Evolutionary conservation across 2,329 filamentous ascomycete species (phyloP), one percentile per base, ranked within the genome.

Genomic region (Sarocladium brachiariae): DNA sequence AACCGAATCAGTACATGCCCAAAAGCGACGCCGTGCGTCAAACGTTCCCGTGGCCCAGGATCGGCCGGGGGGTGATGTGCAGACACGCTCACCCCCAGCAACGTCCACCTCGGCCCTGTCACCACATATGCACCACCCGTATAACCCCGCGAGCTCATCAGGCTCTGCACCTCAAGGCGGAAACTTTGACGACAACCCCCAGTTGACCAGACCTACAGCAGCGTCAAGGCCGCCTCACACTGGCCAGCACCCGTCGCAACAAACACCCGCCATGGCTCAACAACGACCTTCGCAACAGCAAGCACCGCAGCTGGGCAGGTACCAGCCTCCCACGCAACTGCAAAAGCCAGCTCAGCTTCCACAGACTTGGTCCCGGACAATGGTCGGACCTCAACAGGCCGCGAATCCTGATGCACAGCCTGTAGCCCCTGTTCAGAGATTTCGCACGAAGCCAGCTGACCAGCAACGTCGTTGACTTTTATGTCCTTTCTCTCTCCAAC

Each of bases 341-440:
- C 34, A 37, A n/a, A 37, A 23, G 21, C 23, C 39, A 6, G 3
- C 39, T 7, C 39, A 25, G 23, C 21, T 16, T n/a, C 21, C 43
- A n/a, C 27, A 21, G 16, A 31, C 7, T 16, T 47, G 43, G 43
- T n/a, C 31, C 19, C 43, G 43, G n/a, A 19, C 3, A 10, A 47
- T 33, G 43, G 43, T 47, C n/a, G 27, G 43, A 4, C 43, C 43
- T 4, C 25, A 47, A n/a, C 43, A 47, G 16, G 25, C 43, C 21
- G 43, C 43, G 8, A 47, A 33, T 16, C 25, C 25, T 3, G 43
- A 47, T 47, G 43, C 43, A 4, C 43, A 47, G 27, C 27, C 39
- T 27, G 23, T 43, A 19, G 39, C 39, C 16, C 39, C 25, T 11
- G 9, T 7, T 27, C 23, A 19, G 21, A 43, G 19, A 23, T 27